Percentiles rank a stretch among this genome's conserved stretches.
phyloP scores from a whole-genome alignment of 306 rosid genomes.

The Arachis hypogaea region DNA sequence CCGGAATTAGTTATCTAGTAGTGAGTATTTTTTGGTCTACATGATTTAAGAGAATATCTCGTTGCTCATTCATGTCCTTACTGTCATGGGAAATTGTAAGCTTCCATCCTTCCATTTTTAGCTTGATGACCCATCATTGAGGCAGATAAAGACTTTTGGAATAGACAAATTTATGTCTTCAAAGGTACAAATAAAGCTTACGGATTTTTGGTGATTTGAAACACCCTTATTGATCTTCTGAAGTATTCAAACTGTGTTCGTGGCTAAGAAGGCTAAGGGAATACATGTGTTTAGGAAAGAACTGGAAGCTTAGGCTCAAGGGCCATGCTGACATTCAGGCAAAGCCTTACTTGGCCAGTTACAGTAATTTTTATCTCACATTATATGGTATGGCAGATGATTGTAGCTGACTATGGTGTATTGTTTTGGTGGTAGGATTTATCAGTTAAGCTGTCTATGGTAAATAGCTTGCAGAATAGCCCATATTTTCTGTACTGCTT shows the following conservation, averaged over 20 bases:
- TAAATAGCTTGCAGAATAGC: too few relatives aligned
- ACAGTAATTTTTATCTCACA: neutral
- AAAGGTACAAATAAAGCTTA: too few relatives aligned
- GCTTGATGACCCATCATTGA: neutral
- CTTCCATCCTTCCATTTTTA: neutral
- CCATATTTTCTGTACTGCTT: neutral
- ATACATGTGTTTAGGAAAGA: neutral
- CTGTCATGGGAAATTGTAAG: neutral
- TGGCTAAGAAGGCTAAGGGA: neutral
- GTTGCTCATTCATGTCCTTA: neutral
- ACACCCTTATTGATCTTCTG: neutral
- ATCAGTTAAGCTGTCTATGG: neutral
- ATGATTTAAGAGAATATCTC: neutral
- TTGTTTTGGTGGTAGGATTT: neutral
- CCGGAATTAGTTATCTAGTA: neutral
- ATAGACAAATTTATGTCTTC: too few relatives aligned
- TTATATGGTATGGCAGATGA: neutral
- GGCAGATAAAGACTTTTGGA: too few relatives aligned
- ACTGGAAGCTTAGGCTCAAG: neutral
- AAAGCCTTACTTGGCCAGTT: neutral
- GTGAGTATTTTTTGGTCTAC: slow-evolving; percentile 3
- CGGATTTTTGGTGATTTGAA: neutral
- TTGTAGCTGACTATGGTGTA: neutral
- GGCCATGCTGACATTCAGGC: neutral
- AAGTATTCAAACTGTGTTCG: neutral